Base-by-base conservation (phyloP, 352 stramenopile species). In the Pythium coloratum region DNA sequence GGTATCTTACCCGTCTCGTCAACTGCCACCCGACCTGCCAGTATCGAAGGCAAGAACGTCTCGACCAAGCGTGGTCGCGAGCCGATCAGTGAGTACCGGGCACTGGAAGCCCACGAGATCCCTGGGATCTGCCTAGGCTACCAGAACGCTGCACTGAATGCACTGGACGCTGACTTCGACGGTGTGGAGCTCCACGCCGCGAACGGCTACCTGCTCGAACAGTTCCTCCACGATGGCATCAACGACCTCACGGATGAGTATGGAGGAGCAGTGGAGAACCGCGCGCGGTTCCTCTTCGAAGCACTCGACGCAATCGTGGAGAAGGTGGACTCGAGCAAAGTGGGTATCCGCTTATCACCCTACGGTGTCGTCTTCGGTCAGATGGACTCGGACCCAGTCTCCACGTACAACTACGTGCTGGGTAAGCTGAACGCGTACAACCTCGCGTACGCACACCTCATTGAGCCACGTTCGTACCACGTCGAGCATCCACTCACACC, bases 201-300 rank as follows among this genome's bases (percentile, higher is more conserved):
- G 1, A 94, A 97, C 66, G 91, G 90, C 18, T 97, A 97, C 62
- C 70, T 97, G 33, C 68, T 97, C 59, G 87, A 97, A 61, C 76
- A 94, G 66, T 95, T 95, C 69, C 69, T 97, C 6, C 74, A 89
- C 62, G 67, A 69, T 30, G 72, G 36, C 12, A 65, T 66, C 47
- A 97, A 97, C 75, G 71, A 76, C 24, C 78, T 82, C 53, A 88
- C 73, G 6, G 88, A 95, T 71, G 55, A 80, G 56, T 96, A 95
- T 55, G 88, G 86, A 28, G 86, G 86, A 47, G 77, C 53, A 38
- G 59, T 85, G 16, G 85, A 94, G 63, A 94, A 92, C 64, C 80
- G 86, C 24, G 62, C 67, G 26, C 71, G 77, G 16, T 79, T 94
- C 32, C 66, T 92, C 47, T 66, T 75, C 16, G 76, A 91, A 67